phyloP scores from a whole-genome alignment of 345 rosid species.

The Firmiana major region DNA sequence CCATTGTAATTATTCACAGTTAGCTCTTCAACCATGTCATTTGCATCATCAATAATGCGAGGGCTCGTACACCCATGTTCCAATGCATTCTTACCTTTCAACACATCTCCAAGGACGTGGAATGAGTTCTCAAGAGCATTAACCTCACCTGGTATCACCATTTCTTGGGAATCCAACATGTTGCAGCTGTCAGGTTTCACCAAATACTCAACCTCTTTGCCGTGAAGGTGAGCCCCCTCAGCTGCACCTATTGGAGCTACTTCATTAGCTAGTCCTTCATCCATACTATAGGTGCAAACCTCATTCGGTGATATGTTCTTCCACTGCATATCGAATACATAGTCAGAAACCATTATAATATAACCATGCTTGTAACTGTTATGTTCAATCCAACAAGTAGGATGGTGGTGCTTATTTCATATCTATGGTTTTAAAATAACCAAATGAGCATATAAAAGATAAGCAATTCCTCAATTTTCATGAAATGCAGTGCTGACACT shows the following conservation, averaged over 20 bases:
- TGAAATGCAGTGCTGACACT: not conserved
- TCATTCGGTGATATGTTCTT: constrained; percentile 18
- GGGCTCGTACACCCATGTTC: constrained; percentile 43
- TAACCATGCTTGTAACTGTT: not conserved
- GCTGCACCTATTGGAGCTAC: constrained; percentile 38
- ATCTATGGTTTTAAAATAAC: constrained; percentile 2
- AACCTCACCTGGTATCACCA: constrained; percentile 34
- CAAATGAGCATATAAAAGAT: not conserved
- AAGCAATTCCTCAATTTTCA: not conserved
- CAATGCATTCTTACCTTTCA: constrained; percentile 47
- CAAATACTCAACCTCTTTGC: constrained; percentile 53
- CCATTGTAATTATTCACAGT: constrained; percentile 51
- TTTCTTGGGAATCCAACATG: constrained; percentile 41
- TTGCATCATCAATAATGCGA: constrained; percentile 35
- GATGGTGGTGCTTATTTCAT: not conserved
- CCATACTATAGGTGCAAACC: constrained; percentile 49
- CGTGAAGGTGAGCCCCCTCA: constrained; percentile 44
- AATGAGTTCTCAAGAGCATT: constrained; percentile 42
- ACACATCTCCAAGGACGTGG: constrained; percentile 47
- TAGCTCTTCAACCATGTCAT: constrained; percentile 76
- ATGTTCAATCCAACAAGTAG: not conserved
- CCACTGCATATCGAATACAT: constrained; percentile 1
- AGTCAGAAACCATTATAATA: constrained; percentile 4
- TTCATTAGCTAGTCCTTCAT: constrained; percentile 59
- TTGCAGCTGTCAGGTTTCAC: constrained; percentile 44